Evolutionary conservation across 2,329 filamentous ascomycete species (phyloP).

Genomic region (Trematosphaeria pertusa): DNA sequence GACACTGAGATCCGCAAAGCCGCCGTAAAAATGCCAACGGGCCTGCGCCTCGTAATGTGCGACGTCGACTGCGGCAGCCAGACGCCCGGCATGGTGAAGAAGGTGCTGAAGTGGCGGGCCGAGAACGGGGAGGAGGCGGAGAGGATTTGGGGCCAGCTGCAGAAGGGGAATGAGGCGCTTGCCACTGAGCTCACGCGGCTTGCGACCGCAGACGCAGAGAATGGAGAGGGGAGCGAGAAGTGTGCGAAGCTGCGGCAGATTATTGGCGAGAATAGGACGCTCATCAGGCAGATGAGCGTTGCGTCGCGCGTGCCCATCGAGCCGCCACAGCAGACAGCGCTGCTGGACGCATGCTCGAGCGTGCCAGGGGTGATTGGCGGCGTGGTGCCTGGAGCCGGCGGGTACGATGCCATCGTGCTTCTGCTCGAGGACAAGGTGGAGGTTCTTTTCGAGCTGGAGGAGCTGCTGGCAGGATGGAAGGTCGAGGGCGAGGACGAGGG

Average conservation of each 20-base stretch:
- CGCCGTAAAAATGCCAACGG: slow-evolving; percentile 72
- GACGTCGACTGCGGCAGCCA: slow-evolving; percentile 94
- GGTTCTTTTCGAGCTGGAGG: slow-evolving; percentile 66
- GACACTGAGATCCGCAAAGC: slow-evolving; percentile 78
- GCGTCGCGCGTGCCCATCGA: slow-evolving; percentile 85
- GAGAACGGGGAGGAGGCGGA: slow-evolving; percentile 69
- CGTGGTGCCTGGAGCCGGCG: slow-evolving; percentile 92
- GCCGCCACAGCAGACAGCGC: slow-evolving; percentile 80
- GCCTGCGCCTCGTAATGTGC: slow-evolving; percentile 85
- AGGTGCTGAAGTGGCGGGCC: slow-evolving; percentile 82
- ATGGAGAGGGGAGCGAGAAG: slow-evolving; percentile 44
- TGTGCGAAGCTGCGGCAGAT: slow-evolving; percentile 60
- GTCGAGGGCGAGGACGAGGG: slow-evolving; percentile 45
- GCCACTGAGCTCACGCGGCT: slow-evolving; percentile 67
- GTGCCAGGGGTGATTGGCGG: slow-evolving; percentile 86
- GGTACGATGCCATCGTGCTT: slow-evolving; percentile 87
- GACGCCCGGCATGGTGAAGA: slow-evolving; percentile 95
- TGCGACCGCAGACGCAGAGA: slow-evolving; percentile 51
- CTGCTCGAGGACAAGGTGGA: slow-evolving; percentile 75
- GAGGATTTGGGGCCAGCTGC: slow-evolving; percentile 76
- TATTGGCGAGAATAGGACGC: slow-evolving; percentile 59
- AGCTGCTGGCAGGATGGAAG: slow-evolving; percentile 72
- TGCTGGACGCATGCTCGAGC: slow-evolving; percentile 76
- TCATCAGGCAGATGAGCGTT: slow-evolving; percentile 78
- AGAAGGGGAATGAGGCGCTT: slow-evolving; percentile 75